Evolutionary conservation across 208 protist species (phyloP).

Genomic region (Crithidia mellificae): DNA sequence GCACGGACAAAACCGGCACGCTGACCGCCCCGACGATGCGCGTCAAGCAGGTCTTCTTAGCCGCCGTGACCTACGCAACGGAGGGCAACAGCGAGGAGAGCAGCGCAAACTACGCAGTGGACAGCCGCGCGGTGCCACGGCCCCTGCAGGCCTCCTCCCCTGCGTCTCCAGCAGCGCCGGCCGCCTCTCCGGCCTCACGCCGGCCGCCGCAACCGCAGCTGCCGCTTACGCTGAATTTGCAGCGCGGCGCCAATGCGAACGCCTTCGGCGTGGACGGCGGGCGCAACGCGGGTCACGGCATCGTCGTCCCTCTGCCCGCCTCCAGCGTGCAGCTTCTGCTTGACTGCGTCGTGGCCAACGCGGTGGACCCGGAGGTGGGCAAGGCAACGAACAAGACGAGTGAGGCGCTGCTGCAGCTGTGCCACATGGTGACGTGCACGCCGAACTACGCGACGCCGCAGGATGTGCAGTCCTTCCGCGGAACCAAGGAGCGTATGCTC

Average conservation of each 20-base stretch:
- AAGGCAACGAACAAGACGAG: conserved; percentile 68
- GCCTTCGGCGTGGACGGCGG: background rate
- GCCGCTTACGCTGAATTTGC: background rate
- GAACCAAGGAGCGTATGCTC: conserved; percentile 36
- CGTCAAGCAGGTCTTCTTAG: conserved; percentile 62
- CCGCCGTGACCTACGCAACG: conserved; percentile 29
- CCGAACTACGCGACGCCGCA: conserved; percentile 8
- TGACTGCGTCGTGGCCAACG: conserved; percentile 65
- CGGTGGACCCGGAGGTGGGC: conserved; percentile 61
- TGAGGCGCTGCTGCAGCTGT: conserved; percentile 61
- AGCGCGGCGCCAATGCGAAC: background rate
- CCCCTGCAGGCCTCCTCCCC: background rate
- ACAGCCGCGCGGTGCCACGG: background rate
- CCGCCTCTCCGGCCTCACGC: background rate
- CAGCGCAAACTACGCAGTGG: background rate
- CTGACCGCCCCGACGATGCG: conserved; percentile 93
- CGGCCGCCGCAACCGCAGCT: background rate
- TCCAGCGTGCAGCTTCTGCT: conserved; percentile 46
- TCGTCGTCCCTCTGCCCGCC: conserved; percentile 31
- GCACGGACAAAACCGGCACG: conserved; percentile 95
- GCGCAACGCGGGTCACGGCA: background rate
- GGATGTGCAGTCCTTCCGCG: conserved; percentile 22
- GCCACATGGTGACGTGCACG: conserved; percentile 16
- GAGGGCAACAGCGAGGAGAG: conserved; percentile 1
- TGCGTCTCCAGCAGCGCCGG: background rate